These are phyloP conservation scores for Cystobasidium slooffiae DNA, from an alignment of 1,284 basidiomycete species.

Conservation along the genomic window DNA sequence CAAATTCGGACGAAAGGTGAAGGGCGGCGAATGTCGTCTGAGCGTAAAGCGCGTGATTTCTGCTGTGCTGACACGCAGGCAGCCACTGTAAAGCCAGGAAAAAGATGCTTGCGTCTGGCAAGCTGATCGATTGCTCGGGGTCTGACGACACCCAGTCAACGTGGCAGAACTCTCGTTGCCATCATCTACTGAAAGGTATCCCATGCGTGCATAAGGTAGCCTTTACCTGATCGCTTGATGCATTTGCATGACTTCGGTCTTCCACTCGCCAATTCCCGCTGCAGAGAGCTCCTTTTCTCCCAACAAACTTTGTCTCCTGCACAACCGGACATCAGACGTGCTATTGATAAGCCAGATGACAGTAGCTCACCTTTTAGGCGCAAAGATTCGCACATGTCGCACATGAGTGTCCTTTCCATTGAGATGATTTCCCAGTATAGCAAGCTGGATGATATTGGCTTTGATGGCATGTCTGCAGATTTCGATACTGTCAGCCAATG, in stretches of 20 bases:
- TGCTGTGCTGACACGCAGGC: too few species aligned
- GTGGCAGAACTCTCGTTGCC: too few species aligned
- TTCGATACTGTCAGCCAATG: neutral
- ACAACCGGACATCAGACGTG: neutral
- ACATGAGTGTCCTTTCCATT: slow-evolving; percentile 99
- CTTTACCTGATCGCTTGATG: slow-evolving; percentile 33
- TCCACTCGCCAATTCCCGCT: slow-evolving; percentile 30
- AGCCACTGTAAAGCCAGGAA: too few species aligned
- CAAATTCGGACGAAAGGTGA: too few species aligned
- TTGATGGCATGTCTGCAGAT: slow-evolving; percentile 74
- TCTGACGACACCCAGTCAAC: too few species aligned
- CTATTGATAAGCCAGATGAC: neutral
- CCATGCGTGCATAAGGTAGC: too few species aligned
- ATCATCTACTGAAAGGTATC: too few species aligned
- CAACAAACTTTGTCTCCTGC: neutral
- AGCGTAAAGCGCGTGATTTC: too few species aligned
- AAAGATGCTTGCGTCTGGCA: too few species aligned
- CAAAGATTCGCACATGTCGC: slow-evolving; percentile 82
- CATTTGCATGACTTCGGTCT: slow-evolving; percentile 30
- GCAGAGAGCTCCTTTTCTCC: slow-evolving; percentile 9
- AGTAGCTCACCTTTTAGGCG: slow-evolving; percentile 73
- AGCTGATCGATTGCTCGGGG: too few species aligned
- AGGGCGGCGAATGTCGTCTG: too few species aligned
- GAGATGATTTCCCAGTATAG: slow-evolving; percentile 91
- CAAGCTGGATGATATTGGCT: slow-evolving; percentile 86